A percentile compares a stretch with the other conserved stretches of the same genome.
phyloP scores from a whole-genome alignment of 1,284 basidiomycete species.

The Tilletia setariae region DNA sequence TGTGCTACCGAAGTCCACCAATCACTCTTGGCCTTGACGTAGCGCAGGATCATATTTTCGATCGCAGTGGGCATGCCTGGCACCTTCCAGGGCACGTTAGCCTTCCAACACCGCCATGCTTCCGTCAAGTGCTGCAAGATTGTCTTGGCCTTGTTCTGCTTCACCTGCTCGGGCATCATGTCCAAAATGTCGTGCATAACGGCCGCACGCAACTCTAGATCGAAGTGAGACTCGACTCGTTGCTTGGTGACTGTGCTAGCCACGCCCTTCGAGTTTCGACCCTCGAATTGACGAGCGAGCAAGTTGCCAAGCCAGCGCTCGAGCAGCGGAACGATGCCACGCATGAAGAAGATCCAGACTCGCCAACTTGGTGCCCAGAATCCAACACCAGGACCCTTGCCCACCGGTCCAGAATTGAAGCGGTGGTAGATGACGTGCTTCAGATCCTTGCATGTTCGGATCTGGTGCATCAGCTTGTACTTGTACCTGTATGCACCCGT shows the following conservation, averaged over 20 bases:
- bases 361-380: slow-evolving; percentile 99
- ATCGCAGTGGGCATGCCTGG: slow-evolving; percentile 97
- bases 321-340: slow-evolving; percentile 93
- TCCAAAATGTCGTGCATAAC: slow-evolving; percentile 94
- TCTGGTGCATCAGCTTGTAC: slow-evolving; percentile 99
- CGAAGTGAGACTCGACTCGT: slow-evolving; percentile 96
- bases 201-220: slow-evolving; percentile 92
- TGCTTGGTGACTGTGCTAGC: slow-evolving; percentile 89
- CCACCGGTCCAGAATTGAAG: slow-evolving; percentile 98
- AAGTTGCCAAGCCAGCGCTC: slow-evolving; percentile 98
- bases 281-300: slow-evolving; percentile 96
- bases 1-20: slow-evolving; percentile 96
- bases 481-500: slow-evolving; percentile 99
- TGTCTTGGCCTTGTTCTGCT: slow-evolving; percentile 98
- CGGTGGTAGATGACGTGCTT: slow-evolving; percentile 78
- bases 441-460: slow-evolving; percentile 97
- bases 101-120: slow-evolving; percentile 96
- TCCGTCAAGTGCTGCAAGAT: slow-evolving; percentile 96
- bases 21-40: slow-evolving; percentile 98
- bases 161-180: slow-evolving; percentile 97
- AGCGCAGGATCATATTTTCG: slow-evolving; percentile 97
- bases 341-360: slow-evolving; percentile 99
- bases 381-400: slow-evolving; percentile 96
- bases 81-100: slow-evolving; percentile 97
- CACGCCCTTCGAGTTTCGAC: slow-evolving; percentile 83